A percentile compares a stretch with the other conserved stretches of the same genome.
Conservation (phyloP, 306 rosid genomes). For the Myrica gale region DNA sequence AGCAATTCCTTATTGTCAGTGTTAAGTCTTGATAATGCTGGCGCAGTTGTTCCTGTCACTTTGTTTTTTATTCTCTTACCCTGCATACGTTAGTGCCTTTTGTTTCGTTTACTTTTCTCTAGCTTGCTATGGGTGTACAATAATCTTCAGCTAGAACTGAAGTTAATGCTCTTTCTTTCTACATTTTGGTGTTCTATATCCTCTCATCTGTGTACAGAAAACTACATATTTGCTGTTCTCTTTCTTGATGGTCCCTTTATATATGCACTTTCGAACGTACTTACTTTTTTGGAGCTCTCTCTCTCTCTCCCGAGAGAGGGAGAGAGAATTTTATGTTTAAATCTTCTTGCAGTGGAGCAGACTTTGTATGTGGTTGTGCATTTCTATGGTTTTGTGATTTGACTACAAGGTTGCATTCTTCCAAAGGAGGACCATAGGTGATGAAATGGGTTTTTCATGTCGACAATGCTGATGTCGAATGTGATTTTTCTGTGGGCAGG, state of each 20-base stretch:
- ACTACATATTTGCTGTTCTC: background rate
- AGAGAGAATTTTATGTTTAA: background rate
- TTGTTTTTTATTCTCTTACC: slow-evolving; percentile 2
- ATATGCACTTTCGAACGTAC: background rate
- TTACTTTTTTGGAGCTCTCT: background rate
- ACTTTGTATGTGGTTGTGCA: background rate
- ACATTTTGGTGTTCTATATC: background rate
- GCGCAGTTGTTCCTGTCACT: background rate
- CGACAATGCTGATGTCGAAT: background rate
- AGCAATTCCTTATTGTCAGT: background rate
- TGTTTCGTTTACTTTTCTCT: slow-evolving; percentile 2
- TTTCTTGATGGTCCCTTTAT: background rate
- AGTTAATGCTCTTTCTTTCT: slow-evolving; percentile 9
- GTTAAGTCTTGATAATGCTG: slow-evolving; percentile 7
- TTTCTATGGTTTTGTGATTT: background rate
- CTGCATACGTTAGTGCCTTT: background rate
- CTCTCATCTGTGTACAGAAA: background rate
- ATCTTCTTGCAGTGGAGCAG: background rate
- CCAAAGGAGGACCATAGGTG: background rate
- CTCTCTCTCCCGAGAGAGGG: background rate
- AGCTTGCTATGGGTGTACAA: background rate
- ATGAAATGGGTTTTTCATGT: background rate
- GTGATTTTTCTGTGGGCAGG: slow-evolving; percentile 43
- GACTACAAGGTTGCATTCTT: background rate
- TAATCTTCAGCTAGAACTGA: slow-evolving; percentile 11